These are phyloP conservation scores for Spathaspora arborariae DNA, from an alignment of 805 yeast genomes.

Conservation along the genomic window DNA sequence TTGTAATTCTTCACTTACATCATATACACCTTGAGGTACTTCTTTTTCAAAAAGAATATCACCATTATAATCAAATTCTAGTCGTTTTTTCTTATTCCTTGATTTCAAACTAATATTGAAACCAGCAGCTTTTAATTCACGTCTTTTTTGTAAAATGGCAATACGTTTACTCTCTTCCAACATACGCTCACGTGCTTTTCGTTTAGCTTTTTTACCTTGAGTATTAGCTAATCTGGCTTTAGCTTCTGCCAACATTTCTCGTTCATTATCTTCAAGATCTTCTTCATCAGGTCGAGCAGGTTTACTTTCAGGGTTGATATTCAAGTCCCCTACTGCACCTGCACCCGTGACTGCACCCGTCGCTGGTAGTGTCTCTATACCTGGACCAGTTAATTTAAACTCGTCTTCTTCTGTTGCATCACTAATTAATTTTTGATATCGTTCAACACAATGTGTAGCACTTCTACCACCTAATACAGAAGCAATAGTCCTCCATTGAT, in stretches of 20 bases:
- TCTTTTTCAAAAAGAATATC: slow-evolving; percentile 76
- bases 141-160: slow-evolving; percentile 71
- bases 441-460: slow-evolving; percentile 79
- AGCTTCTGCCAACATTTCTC: slow-evolving; percentile 94
- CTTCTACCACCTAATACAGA: slow-evolving; percentile 70
- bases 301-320: slow-evolving; percentile 68
- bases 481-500: slow-evolving; percentile 94
- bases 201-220: slow-evolving; percentile 89
- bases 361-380: slow-evolving; percentile 48
- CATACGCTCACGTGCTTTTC: slow-evolving; percentile 83
- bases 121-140: slow-evolving; percentile 82
- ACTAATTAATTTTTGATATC: slow-evolving; percentile 71
- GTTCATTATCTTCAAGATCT: slow-evolving; percentile 81
- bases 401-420: slow-evolving; percentile 12
- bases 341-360: slow-evolving; percentile 17
- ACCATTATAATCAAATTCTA: slow-evolving; percentile 75
- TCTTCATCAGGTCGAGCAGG: slow-evolving; percentile 81
- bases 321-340: slow-evolving; percentile 46
- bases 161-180: slow-evolving; percentile 73
- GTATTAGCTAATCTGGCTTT: slow-evolving; percentile 87
- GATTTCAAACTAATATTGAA: slow-evolving; percentile 48
- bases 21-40: slow-evolving; percentile 68
- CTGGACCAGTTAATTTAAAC: slow-evolving; percentile 45
- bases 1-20: slow-evolving; percentile 55
- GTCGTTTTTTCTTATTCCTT: slow-evolving; percentile 49